Evolutionary conservation across 345 rosid species (phyloP), one percentile per base, ranked within the genome.

Genomic region (Aegle marmelos): DNA sequence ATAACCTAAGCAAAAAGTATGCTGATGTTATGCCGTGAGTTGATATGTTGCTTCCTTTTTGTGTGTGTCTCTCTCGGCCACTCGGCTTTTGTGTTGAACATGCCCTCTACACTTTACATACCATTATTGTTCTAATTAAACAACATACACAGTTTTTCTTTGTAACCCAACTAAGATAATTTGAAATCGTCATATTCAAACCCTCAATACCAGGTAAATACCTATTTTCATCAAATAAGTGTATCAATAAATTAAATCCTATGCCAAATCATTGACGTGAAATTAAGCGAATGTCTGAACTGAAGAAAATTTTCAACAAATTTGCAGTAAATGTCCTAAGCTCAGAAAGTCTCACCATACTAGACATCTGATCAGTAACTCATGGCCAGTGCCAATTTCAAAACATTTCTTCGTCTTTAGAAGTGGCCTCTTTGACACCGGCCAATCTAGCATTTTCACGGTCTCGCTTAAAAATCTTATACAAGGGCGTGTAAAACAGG

Each of bases 401-500:
- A 33, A 76, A 81, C 89, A 87, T 88, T 84, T 91, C 95, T 79
- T 77, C 88, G 50, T 87, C 95, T 88, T 89, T 92, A 45, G 65
- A 60, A 39, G 76, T 82, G 3, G 87, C 80, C 9, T 50, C 95
- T 88, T 89, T 93, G 56, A 68, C 53, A 45, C 76, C 79, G 2
- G 87, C 80, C 9, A 75, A 41, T 80, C 85, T 88, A 21, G 86
- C 98, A 53, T 82, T 91, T 34, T 93, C 95, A 2, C 98, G 84
- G 80, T 95, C 98, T 64, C 85, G 85, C 81, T 84, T 84, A 53
- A 93, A 95, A 64, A 76, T 69, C 71, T 57, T 85, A 78, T 96
- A 91, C 83, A 96, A 81, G 1, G 99, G 99, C 25, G 97, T 92
- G 83, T 96, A 96, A 67, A 86, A 90, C 80, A 94, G 83, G 79